These are phyloP conservation scores for Fusarium aywerte DNA, from an alignment of 2,329 filamentous ascomycete species.

Conservation along the genomic window DNA sequence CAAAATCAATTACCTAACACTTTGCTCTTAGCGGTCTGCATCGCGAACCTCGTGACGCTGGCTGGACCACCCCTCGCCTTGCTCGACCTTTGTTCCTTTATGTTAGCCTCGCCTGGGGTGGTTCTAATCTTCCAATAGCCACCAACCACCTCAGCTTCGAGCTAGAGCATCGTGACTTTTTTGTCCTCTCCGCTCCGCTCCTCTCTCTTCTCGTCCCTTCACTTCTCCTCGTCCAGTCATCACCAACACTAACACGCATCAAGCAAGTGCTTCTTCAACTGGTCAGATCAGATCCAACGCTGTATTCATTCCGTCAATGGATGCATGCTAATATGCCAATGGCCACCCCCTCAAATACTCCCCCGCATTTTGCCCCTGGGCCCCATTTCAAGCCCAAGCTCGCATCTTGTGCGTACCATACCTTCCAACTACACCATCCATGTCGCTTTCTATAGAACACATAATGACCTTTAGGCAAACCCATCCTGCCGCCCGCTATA, in stretches of 20 bases:
- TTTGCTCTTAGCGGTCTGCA: slow-evolving; percentile 42
- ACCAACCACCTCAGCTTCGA: slow-evolving; percentile 16
- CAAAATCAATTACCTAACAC: slow-evolving; percentile 41
- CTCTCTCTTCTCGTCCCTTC: slow-evolving; percentile 12
- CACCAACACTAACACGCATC: slow-evolving; percentile 26
- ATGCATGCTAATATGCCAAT: not conserved
- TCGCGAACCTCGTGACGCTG: slow-evolving; percentile 31
- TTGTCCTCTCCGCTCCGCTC: slow-evolving; percentile 17
- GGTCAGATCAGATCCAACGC: slow-evolving; percentile 35
- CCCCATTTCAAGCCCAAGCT: slow-evolving; percentile 5
- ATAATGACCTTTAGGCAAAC: slow-evolving; percentile 12
- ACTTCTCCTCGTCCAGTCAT: slow-evolving; percentile 18
- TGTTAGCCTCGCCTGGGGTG: slow-evolving; percentile 26
- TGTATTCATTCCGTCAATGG: slow-evolving; percentile 20
- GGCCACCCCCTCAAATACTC: slow-evolving; percentile 23
- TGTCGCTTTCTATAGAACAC: slow-evolving; percentile 30
- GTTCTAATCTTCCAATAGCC: slow-evolving; percentile 20
- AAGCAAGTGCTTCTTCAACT: slow-evolving; percentile 26
- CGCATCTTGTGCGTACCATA: slow-evolving; percentile 9
- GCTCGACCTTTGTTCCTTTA: slow-evolving; percentile 17
- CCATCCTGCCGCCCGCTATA: not conserved
- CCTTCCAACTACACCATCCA: slow-evolving; percentile 9
- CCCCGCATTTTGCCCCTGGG: slow-evolving; percentile 36
- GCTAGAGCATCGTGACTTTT: slow-evolving; percentile 43
- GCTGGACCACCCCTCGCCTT: slow-evolving; percentile 20